Evolutionary conservation across 768 basidiomycete species (phyloP).

Genomic region (Collybiopsis confluens): DNA sequence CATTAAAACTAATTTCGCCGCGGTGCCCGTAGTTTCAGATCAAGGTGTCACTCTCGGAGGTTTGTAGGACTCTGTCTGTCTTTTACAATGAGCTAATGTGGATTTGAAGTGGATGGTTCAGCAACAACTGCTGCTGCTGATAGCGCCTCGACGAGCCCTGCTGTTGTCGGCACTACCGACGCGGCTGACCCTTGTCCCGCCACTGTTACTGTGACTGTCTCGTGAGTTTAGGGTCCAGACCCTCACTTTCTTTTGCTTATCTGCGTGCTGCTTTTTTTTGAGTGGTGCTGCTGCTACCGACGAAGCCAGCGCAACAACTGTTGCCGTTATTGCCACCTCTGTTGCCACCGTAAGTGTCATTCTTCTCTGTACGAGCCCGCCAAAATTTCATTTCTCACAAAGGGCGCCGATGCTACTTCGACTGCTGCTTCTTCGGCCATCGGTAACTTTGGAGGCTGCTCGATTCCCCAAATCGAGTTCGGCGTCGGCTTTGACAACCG

Average conservation of each 20-base stretch:
- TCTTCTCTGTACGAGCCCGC: too few species aligned
- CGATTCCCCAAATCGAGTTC: conserved; percentile 60
- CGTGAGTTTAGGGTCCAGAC: conserved; percentile 25
- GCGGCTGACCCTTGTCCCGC: conserved; percentile 9
- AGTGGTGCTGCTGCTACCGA: conserved; percentile 20
- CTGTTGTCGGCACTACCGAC: background rate
- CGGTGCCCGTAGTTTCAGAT: conserved; percentile 18
- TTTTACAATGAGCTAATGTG: background rate
- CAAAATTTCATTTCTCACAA: too few species aligned
- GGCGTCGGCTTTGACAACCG: conserved; percentile 53
- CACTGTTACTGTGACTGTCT: conserved; percentile 12
- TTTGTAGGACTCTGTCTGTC: background rate
- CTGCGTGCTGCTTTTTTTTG: too few species aligned
- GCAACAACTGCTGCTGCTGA: background rate
- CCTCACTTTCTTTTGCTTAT: too few species aligned
- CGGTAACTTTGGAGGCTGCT: too few species aligned
- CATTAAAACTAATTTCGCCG: conserved; percentile 36
- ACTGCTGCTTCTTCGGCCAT: too few species aligned
- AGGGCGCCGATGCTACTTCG: too few species aligned
- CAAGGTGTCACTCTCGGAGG: conserved; percentile 3
- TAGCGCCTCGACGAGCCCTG: background rate
- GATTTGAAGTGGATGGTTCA: background rate
- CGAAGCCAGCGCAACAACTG: conserved; percentile 15
- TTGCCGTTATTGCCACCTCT: conserved; percentile 9
- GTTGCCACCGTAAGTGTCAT: conserved; percentile 21